Percentiles rank a stretch among this genome's conserved stretches.
These are phyloP conservation scores for Microdochium paspali DNA, from an alignment of 2,329 filamentous ascomycete genomes.

Conservation along the genomic window DNA sequence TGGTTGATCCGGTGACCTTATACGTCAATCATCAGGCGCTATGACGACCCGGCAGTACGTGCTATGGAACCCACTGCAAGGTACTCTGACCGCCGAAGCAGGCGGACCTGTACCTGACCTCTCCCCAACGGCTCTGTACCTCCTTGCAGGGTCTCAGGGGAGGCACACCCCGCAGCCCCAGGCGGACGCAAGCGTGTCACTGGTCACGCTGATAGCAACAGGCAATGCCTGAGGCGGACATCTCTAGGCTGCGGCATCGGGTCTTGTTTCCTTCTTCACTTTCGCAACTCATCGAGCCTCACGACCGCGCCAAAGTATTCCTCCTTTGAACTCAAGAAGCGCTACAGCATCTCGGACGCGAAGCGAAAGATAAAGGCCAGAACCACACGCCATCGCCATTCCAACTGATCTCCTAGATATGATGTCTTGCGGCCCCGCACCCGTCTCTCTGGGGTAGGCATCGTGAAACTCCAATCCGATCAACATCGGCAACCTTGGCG, in stretches of 20 bases:
- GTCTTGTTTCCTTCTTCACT: not conserved
- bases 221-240: not conserved
- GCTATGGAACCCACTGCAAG: not conserved
- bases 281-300: not conserved
- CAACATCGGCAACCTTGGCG: not conserved
- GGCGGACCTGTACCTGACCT: not conserved
- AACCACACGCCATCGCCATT: too few species aligned
- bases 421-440: not conserved
- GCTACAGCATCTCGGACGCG: too few species aligned
- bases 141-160: not conserved
- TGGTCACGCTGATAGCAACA: not conserved
- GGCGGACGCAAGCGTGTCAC: not conserved
- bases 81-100: not conserved
- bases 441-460: not conserved
- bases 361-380: too few species aligned
- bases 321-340: too few species aligned
- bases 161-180: not conserved
- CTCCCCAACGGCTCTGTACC: not conserved
- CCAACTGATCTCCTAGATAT: too few species aligned
- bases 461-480: not conserved
- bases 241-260: not conserved
- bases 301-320: too few species aligned
- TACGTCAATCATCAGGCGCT: not conserved
- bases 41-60: not conserved
- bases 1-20: not conserved